These are phyloP conservation scores for Komagataella phaffii DNA, from an alignment of 805 yeast species.

Conservation along the genomic window DNA sequence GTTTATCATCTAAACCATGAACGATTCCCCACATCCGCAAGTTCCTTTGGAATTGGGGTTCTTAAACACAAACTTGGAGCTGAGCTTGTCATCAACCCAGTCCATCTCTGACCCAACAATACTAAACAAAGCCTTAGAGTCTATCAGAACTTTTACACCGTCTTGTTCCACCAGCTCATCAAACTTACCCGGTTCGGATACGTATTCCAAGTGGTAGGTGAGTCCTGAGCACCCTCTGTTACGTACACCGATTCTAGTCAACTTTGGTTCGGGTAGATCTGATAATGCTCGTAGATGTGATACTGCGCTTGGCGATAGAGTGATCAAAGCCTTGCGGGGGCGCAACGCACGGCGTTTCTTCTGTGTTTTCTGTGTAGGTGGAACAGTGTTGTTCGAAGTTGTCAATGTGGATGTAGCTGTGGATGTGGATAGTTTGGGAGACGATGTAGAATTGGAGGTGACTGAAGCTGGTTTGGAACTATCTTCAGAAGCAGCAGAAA, in stretches of 20 bases:
- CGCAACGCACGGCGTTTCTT: slow-evolving; percentile 48
- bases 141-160: slow-evolving; percentile 84
- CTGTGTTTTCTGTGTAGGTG: slow-evolving; percentile 3
- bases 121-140: slow-evolving; percentile 90
- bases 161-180: slow-evolving; percentile 91
- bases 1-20: slow-evolving; percentile 58
- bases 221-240: slow-evolving; percentile 96
- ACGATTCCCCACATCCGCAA: slow-evolving; percentile 98
- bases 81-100: slow-evolving; percentile 88
- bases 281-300: slow-evolving; percentile 53
- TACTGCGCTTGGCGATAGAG: slow-evolving; percentile 66
- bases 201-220: slow-evolving; percentile 84
- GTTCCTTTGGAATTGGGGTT: slow-evolving; percentile 97
- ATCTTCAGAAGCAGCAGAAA: neutral
- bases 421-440: neutral
- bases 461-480: neutral
- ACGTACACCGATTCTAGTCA: slow-evolving; percentile 85
- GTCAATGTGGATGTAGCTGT: neutral
- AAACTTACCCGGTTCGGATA: slow-evolving; percentile 81
- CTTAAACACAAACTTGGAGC: slow-evolving; percentile 80
- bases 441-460: neutral
- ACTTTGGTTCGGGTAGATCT: slow-evolving; percentile 75
- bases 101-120: slow-evolving; percentile 98
- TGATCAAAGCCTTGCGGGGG: slow-evolving; percentile 84
- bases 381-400: neutral